Evolutionary conservation across 2,329 filamentous ascomycete genomes (phyloP).

Genomic region (Penicillium sp.): DNA sequence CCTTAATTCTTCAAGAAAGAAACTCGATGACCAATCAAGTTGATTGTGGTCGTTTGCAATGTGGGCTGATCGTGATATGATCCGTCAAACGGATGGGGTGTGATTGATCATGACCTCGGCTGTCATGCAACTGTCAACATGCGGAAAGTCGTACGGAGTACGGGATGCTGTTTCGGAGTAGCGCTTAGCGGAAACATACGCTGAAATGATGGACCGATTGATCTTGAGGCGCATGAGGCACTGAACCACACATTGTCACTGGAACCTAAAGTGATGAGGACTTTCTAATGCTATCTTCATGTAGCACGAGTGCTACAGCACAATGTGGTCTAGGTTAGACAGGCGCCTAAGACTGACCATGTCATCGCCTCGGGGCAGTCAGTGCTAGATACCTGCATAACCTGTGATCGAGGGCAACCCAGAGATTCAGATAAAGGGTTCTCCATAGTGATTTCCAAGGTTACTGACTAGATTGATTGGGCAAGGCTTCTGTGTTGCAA

Average conservation of each 20-base stretch:
- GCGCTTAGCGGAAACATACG: not conserved
- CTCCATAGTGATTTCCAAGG: not conserved
- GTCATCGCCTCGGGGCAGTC: not conserved
- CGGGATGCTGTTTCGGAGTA: constrained; percentile 1
- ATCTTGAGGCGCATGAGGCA: constrained; percentile 1
- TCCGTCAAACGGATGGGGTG: constrained; percentile 5
- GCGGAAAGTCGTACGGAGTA: constrained; percentile 3
- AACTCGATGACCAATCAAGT: not conserved
- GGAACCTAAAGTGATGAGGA: not conserved
- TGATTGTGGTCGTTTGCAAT: not conserved
- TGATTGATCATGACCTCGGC: constrained; percentile 11
- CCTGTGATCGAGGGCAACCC: not conserved
- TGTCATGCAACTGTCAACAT: constrained; percentile 5
- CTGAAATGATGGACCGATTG: not conserved
- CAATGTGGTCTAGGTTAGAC: not conserved
- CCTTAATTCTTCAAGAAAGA: not conserved
- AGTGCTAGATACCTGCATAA: not conserved
- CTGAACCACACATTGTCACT: not conserved
- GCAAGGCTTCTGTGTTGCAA: not conserved
- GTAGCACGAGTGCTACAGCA: not conserved
- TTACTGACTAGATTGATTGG: not conserved
- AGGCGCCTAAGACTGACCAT: not conserved
- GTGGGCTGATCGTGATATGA: constrained; percentile 3
- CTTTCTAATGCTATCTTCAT: not conserved
- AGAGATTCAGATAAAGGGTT: not conserved